A percentile compares a stretch with the other conserved stretches of the same genome.
Evolutionary conservation across 2,329 filamentous ascomycete species (phyloP).

Genomic region (Monilinia vaccinii-corymbosi): DNA sequence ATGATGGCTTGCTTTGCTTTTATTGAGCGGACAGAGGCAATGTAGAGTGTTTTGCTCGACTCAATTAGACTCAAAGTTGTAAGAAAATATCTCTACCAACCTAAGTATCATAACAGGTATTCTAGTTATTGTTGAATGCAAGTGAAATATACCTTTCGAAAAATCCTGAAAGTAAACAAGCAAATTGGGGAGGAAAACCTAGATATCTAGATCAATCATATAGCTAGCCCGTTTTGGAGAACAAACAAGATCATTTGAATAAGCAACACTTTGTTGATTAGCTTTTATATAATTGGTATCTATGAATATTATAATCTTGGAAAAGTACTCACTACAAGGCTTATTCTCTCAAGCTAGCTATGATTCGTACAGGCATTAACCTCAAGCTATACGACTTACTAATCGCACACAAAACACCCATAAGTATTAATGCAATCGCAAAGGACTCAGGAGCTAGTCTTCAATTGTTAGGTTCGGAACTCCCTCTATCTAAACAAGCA

Average conservation of each 20-base stretch:
- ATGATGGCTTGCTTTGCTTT: constrained; percentile 32
- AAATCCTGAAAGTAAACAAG: background rate
- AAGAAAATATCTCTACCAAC: background rate
- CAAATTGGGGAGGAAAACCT: background rate
- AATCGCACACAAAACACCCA: no score
- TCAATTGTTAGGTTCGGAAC: no score
- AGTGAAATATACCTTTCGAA: background rate
- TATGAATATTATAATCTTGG: no score
- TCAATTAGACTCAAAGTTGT: background rate
- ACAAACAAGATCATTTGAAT: background rate
- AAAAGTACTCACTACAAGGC: no score
- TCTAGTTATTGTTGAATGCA: background rate
- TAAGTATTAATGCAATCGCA: no score
- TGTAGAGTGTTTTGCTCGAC: background rate
- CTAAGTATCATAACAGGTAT: background rate
- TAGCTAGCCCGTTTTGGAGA: background rate
- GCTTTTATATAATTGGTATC: background rate
- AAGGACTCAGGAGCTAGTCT: no score
- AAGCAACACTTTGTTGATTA: background rate
- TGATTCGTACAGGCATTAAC: no score
- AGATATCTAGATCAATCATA: background rate
- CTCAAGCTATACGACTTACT: no score
- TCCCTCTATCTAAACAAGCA: no score
- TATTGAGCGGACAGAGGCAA: constrained; percentile 30
- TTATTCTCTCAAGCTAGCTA: no score